A percentile compares a stretch with the other conserved stretches of the same genome.
phyloP scores from a whole-genome alignment of 495 filamentous ascomycete species.

The Penicillium angulare region DNA sequence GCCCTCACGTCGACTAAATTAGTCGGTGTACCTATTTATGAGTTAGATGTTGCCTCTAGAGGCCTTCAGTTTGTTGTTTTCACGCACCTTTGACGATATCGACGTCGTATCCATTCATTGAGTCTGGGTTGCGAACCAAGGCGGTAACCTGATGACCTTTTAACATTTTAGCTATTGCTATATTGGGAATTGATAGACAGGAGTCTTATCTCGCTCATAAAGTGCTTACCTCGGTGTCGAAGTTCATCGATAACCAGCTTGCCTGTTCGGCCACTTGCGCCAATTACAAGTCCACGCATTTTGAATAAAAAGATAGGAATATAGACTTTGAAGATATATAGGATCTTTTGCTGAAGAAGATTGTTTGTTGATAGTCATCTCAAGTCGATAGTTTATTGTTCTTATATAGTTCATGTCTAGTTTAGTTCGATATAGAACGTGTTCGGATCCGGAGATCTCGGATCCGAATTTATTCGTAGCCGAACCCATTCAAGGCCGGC shows the following conservation, averaged over 20 bases:
- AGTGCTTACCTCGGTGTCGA: constrained; percentile 21
- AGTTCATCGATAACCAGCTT: constrained; percentile 38
- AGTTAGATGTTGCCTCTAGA: too few species aligned
- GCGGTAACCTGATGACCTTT: constrained; percentile 23
- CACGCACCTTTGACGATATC: constrained; percentile 23
- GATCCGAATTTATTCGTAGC: too few species aligned
- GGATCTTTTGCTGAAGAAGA: too few species aligned
- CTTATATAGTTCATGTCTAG: too few species aligned
- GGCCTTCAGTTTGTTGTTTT: too few species aligned
- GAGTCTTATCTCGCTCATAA: neutral
- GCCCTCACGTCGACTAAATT: constrained; percentile 33
- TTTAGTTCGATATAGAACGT: too few species aligned
- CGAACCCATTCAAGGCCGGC: too few species aligned
- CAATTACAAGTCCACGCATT: constrained; percentile 44
- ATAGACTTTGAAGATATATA: too few species aligned
- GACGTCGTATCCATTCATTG: constrained; percentile 12
- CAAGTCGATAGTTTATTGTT: too few species aligned
- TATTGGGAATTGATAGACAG: neutral
- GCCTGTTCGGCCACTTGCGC: constrained; percentile 42
- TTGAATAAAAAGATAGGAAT: neutral
- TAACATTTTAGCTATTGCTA: too few species aligned
- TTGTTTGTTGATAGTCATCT: too few species aligned
- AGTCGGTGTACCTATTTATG: constrained; percentile 36
- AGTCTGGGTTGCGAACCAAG: constrained; percentile 16
- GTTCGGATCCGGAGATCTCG: too few species aligned